phyloP scores from a whole-genome alignment of 2,329 filamentous ascomycete species.

The Pyrenophora teres region DNA sequence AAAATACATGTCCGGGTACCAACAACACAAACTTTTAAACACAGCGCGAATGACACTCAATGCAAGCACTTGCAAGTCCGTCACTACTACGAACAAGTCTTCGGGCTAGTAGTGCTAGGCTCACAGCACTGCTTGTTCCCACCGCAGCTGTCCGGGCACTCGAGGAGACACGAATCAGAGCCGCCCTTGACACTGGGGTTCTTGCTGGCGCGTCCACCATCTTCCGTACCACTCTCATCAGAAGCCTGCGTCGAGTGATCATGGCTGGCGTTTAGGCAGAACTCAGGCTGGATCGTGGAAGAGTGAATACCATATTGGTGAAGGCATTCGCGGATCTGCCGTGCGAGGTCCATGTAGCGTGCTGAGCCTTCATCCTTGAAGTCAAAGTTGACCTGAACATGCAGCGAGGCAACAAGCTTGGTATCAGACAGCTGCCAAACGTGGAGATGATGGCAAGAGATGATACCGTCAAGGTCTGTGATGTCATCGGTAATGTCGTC shows the following conservation, averaged over 20 bases:
- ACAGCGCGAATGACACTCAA: not conserved
- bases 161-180: conserved; percentile 48
- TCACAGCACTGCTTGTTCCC: conserved; percentile 51
- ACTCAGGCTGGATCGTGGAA: conserved; percentile 96
- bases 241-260: conserved; percentile 47
- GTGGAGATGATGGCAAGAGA: conserved; percentile 93
- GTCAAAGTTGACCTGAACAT: conserved; percentile 89
- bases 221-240: conserved; percentile 40
- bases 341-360: conserved; percentile 89
- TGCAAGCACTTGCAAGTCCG: not conserved
- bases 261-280: conserved; percentile 53
- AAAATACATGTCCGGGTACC: conserved; percentile 2
- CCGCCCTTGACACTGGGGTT: conserved; percentile 44
- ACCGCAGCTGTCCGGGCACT: conserved; percentile 51
- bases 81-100: conserved; percentile 19
- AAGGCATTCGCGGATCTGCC: conserved; percentile 81
- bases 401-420: conserved; percentile 89
- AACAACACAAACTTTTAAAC: not conserved
- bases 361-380: conserved; percentile 77
- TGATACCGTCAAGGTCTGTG: conserved; percentile 77
- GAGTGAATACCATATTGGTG: conserved; percentile 97
- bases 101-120: conserved; percentile 38
- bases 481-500: conserved; percentile 94
- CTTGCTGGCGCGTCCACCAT: conserved; percentile 37
- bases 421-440: conserved; percentile 98